These are phyloP conservation scores for Macrotyloma uniflorum DNA, from an alignment of 306 rosid genomes.

Conservation along the genomic window DNA sequence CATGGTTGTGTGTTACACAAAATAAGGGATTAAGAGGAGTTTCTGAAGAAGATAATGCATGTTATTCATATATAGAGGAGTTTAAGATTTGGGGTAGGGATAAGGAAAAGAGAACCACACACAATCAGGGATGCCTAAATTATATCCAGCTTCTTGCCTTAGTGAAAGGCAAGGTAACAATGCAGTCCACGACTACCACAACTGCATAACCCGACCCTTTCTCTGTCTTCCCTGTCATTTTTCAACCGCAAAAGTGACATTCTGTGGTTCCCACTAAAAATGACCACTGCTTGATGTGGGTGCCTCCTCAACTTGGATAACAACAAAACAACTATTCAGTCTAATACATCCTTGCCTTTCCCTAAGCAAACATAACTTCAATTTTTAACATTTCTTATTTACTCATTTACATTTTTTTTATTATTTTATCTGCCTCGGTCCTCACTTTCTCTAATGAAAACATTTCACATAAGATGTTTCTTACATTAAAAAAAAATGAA, in stretches of 20 bases:
- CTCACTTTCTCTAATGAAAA: too few relatives aligned
- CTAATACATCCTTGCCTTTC: background rate
- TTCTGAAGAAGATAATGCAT: conserved; percentile 59
- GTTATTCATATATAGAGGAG: conserved; percentile 41
- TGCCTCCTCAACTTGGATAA: conserved; percentile 48
- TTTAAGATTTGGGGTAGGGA: conserved; percentile 49
- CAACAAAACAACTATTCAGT: background rate
- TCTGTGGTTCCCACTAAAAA: conserved; percentile 55
- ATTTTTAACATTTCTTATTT: background rate
- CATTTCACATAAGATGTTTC: too few relatives aligned
- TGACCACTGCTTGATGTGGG: conserved; percentile 45
- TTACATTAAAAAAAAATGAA: too few relatives aligned
- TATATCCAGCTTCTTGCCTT: conserved; percentile 57
- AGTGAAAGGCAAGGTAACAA: conserved; percentile 57
- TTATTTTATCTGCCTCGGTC: too few relatives aligned
- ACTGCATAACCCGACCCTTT: conserved; percentile 34
- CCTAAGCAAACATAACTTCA: background rate
- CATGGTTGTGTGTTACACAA: conserved; percentile 52
- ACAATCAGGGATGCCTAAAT: conserved; percentile 56
- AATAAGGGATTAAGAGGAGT: conserved; percentile 36
- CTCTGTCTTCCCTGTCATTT: conserved; percentile 37
- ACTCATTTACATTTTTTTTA: background rate
- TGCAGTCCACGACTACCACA: conserved; percentile 84
- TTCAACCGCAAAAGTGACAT: conserved; percentile 39
- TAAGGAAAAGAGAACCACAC: conserved; percentile 99